These are phyloP conservation scores for Tylopilus plumbeoviolaceoides DNA, from an alignment of 768 basidiomycete genomes.

Conservation along the genomic window DNA sequence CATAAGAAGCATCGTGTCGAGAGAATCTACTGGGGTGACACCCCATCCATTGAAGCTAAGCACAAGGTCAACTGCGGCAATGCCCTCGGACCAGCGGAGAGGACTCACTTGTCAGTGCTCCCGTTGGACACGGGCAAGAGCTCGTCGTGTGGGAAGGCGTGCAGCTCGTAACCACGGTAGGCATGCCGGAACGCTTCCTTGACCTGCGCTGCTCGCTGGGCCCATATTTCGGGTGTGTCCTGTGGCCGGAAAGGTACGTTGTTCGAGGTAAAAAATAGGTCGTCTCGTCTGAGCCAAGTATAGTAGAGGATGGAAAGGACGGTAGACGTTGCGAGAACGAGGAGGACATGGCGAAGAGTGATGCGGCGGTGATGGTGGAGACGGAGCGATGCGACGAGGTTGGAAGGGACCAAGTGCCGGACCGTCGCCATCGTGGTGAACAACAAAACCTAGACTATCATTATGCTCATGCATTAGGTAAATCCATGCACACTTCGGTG, in stretches of 20 bases:
- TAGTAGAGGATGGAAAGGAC: slow-evolving; percentile 18
- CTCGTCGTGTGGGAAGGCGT: slow-evolving; percentile 63
- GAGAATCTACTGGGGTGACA: slow-evolving; percentile 70
- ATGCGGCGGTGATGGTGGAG: slow-evolving; percentile 7
- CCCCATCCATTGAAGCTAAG: slow-evolving; percentile 78
- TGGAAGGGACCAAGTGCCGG: not conserved
- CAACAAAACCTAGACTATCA: not conserved
- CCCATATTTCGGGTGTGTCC: slow-evolving; percentile 39
- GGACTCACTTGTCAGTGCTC: slow-evolving; percentile 47
- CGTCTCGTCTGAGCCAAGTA: slow-evolving; percentile 1
- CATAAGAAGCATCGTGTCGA: slow-evolving; percentile 86
- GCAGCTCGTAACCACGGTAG: slow-evolving; percentile 59
- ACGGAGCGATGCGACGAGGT: not conserved
- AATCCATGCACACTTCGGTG: too few species aligned
- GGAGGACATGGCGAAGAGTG: slow-evolving; percentile 16
- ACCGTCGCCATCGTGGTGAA: slow-evolving; percentile 4
- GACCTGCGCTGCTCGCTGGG: slow-evolving; percentile 49
- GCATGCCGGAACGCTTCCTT: slow-evolving; percentile 62
- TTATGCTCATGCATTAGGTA: too few species aligned
- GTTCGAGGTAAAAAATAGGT: not conserved
- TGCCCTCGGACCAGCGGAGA: too few species aligned
- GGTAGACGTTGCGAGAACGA: slow-evolving; percentile 8
- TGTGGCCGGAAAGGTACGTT: not conserved
- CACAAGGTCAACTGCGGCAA: not conserved
- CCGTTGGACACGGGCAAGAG: slow-evolving; percentile 48